Percentiles rank a stretch among this genome's conserved stretches.
Conservation (phyloP, 306 rosid species). For the Cucurbita argyrosperma region DNA sequence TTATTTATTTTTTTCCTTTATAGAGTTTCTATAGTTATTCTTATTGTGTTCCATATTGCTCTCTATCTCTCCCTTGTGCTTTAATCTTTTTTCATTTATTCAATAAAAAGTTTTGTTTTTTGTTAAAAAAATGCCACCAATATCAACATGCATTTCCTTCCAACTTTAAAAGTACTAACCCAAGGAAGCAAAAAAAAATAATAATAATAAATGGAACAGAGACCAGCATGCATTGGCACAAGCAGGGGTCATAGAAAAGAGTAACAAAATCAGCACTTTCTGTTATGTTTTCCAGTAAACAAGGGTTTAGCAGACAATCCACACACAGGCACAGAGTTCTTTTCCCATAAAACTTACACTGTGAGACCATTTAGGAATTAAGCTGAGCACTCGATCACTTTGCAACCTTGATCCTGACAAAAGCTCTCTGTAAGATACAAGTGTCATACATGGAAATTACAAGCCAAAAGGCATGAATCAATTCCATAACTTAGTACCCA, state of each 20-base stretch:
- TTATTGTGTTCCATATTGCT: not conserved
- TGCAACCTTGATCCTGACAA: conserved; percentile 56
- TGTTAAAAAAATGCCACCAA: not conserved
- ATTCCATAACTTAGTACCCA: not conserved
- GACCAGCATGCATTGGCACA: not conserved
- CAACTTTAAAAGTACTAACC: not conserved
- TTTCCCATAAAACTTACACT: conserved; percentile 49
- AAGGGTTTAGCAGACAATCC: not conserved
- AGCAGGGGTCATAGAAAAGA: not conserved
- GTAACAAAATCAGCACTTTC: not conserved
- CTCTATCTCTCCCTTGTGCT: not conserved
- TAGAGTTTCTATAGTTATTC: not conserved
- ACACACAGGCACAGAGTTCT: not conserved
- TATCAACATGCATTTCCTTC: not conserved
- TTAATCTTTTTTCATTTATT: not conserved
- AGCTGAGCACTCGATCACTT: conserved; percentile 49
- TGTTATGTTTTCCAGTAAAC: not conserved
- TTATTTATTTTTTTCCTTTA: not conserved
- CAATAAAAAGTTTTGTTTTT: too few relatives aligned
- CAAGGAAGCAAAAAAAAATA: not conserved
- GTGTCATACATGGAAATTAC: conserved; percentile 5
- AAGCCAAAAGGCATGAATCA: not conserved
- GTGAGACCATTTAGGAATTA: conserved; percentile 78
- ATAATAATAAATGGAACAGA: too few relatives aligned
- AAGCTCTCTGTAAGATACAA: conserved; percentile 3